Evolutionary conservation across 2,329 filamentous ascomycete genomes (phyloP).

Genomic region (Blumeria graminis): DNA sequence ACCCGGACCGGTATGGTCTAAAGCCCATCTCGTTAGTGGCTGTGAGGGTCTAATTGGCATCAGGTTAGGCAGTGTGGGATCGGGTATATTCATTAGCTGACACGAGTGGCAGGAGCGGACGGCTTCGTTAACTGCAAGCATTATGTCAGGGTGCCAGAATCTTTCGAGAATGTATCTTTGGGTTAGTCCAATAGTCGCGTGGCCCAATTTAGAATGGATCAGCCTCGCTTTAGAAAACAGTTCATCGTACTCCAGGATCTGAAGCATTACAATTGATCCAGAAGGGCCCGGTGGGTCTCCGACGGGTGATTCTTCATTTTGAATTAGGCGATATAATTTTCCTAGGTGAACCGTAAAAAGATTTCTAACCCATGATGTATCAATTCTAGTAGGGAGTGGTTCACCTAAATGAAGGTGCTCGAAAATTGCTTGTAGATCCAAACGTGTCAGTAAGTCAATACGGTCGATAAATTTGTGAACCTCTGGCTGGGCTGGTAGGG

Average conservation of each 20-base stretch:
- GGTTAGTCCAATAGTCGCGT: not conserved
- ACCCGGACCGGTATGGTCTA: too few species aligned
- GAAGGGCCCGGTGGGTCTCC: not conserved
- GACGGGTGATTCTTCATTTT: not conserved
- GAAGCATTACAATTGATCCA: not conserved
- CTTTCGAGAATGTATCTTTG: not conserved
- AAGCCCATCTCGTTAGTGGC: not conserved
- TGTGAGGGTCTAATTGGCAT: not conserved
- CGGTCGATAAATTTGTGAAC: not conserved
- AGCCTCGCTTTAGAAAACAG: not conserved
- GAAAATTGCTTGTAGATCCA: not conserved
- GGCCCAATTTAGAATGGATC: not conserved
- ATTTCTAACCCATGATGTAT: not conserved
- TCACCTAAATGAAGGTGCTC: not conserved
- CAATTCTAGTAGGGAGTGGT: not conserved
- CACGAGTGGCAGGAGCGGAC: not conserved
- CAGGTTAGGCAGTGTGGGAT: not conserved
- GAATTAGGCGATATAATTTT: not conserved
- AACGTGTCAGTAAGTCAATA: not conserved
- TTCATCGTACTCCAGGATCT: not conserved
- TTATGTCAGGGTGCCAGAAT: not conserved
- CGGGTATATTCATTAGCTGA: not conserved
- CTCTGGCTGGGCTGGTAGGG: not conserved
- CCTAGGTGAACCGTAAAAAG: not conserved
- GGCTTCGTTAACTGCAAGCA: not conserved